phyloP scores from a whole-genome alignment of 345 rosid genomes.

The Cardamine occulta region DNA sequence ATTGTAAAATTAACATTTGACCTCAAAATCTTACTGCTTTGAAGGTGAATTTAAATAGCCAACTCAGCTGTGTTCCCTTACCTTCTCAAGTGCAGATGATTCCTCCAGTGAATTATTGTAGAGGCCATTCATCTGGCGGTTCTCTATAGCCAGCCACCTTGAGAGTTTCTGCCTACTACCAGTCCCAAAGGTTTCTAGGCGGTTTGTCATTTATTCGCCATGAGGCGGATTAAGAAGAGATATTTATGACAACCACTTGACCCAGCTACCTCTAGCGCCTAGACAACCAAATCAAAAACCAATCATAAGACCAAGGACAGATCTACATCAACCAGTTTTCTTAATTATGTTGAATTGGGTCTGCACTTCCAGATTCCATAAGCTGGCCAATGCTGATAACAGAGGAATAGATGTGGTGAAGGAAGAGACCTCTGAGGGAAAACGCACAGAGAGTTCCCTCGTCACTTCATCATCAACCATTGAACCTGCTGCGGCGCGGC shows the following conservation, averaged over 20 bases:
- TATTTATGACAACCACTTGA: slow-evolving; percentile 86
- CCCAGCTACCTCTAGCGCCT: slow-evolving; percentile 98
- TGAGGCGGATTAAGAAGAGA: slow-evolving; percentile 89
- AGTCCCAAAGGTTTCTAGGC: slow-evolving; percentile 82
- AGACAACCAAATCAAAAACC: slow-evolving; percentile 35
- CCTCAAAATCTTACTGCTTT: not conserved
- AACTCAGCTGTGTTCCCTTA: slow-evolving; percentile 28
- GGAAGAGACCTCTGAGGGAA: slow-evolving; percentile 63
- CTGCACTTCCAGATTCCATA: slow-evolving; percentile 71
- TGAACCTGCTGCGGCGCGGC: slow-evolving; percentile 47
- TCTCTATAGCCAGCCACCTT: slow-evolving; percentile 80
- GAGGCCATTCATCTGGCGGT: slow-evolving; percentile 43
- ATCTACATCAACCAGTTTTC: slow-evolving; percentile 1
- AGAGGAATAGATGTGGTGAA: slow-evolving; percentile 69
- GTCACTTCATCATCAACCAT: slow-evolving; percentile 67
- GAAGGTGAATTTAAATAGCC: not conserved
- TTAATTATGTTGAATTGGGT: not conserved
- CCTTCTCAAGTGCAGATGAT: slow-evolving; percentile 53
- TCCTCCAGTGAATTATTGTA: slow-evolving; percentile 30
- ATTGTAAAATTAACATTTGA: not conserved
- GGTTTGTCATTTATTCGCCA: slow-evolving; percentile 72
- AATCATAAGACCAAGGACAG: slow-evolving; percentile 20
- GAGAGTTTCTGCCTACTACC: slow-evolving; percentile 87
- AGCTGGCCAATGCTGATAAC: slow-evolving; percentile 90
- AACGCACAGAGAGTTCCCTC: slow-evolving; percentile 77